Evolutionary conservation across 768 basidiomycete species (phyloP).

Genomic region (Leccinum subtestaceum): DNA sequence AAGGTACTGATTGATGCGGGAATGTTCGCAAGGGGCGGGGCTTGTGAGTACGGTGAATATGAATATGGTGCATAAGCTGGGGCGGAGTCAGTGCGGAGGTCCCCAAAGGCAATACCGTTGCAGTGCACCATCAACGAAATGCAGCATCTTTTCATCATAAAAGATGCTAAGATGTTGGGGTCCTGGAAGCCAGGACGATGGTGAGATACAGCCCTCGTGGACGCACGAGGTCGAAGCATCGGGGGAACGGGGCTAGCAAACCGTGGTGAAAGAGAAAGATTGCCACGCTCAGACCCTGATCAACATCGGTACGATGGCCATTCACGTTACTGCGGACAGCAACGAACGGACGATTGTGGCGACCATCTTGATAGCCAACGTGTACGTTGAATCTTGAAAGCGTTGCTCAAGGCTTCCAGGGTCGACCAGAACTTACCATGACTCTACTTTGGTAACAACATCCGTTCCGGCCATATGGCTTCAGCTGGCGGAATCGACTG

Average conservation of each 20-base stretch:
- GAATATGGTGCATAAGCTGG: not conserved
- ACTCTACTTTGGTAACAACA: not conserved
- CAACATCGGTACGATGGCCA: not conserved
- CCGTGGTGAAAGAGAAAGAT: not conserved
- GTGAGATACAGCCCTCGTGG: constrained; percentile 1
- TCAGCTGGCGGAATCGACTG: not conserved
- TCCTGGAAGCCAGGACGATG: not conserved
- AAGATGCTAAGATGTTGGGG: constrained; percentile 8
- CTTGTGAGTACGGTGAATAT: not conserved
- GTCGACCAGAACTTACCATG: not conserved
- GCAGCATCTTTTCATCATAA: constrained; percentile 2
- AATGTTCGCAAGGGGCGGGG: not conserved
- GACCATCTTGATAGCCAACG: not conserved
- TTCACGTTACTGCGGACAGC: not conserved
- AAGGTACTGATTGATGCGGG: constrained; percentile 1
- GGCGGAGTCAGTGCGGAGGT: not conserved
- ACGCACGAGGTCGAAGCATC: not conserved
- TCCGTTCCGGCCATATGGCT: not conserved
- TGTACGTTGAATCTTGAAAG: not conserved
- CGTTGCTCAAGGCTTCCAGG: not conserved
- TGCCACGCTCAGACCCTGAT: not conserved
- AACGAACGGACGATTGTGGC: not conserved
- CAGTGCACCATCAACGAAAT: constrained; percentile 2
- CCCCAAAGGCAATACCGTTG: constrained; percentile 14
- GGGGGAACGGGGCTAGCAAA: not conserved